phyloP scores from a whole-genome alignment of 495 filamentous ascomycete species.

The Talaromyces thailandensis region DNA sequence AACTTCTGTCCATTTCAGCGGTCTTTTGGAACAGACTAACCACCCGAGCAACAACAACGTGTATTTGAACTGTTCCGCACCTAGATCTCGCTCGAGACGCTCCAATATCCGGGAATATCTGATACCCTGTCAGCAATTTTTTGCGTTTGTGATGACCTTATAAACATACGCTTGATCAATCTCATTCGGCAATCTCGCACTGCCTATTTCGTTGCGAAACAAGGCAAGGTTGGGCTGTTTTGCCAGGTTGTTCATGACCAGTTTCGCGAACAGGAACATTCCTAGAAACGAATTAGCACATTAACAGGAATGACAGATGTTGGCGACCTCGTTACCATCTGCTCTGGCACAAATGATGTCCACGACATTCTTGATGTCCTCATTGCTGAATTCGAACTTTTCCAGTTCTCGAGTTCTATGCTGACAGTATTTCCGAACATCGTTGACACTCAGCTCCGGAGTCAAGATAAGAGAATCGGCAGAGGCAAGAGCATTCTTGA shows the following conservation, averaged over 20 bases:
- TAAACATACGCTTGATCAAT: conserved; percentile 30
- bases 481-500: conserved; percentile 15
- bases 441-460: conserved; percentile 14
- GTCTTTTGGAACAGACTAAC: conserved; percentile 32
- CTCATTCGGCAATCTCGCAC: conserved; percentile 21
- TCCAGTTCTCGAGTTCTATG: conserved; percentile 10
- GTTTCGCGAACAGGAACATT: conserved; percentile 41
- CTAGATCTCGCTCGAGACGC: conserved; percentile 16
- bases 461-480: conserved; percentile 15
- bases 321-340: conserved; percentile 4
- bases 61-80: conserved; percentile 13
- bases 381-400: conserved; percentile 15
- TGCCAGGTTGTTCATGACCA: conserved; percentile 32
- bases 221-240: conserved; percentile 16
- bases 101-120: conserved; percentile 32
- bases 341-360: conserved; percentile 13
- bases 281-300: conserved; percentile 16
- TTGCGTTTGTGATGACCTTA: background rate
- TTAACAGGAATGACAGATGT: conserved; percentile 5
- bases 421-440: conserved; percentile 21
- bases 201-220: conserved; percentile 21
- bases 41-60: conserved; percentile 31
- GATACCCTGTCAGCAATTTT: conserved; percentile 2
- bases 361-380: conserved; percentile 9
- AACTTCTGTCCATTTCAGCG: conserved; percentile 38